These are phyloP conservation scores for Clarireedia homoeocarpa DNA, from an alignment of 2,329 filamentous ascomycete genomes.

Conservation along the genomic window DNA sequence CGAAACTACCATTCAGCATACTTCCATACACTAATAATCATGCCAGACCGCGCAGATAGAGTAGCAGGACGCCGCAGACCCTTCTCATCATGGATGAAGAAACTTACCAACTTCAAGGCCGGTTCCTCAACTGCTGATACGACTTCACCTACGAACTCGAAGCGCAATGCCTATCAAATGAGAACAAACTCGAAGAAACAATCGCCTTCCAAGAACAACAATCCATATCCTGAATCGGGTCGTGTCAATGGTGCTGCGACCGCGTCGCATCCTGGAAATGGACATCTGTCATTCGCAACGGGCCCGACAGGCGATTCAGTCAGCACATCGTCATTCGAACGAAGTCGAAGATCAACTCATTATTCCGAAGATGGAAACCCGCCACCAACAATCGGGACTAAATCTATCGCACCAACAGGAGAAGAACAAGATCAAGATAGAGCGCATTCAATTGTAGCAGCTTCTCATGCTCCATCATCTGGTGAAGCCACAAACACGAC, in stretches of 20 bases:
- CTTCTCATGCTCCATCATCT: slow-evolving; percentile 62
- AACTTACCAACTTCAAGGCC: slow-evolving; percentile 76
- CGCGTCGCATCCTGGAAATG: slow-evolving; percentile 27
- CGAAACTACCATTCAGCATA: background rate
- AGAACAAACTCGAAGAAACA: slow-evolving; percentile 49
- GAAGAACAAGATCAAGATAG: slow-evolving; percentile 61
- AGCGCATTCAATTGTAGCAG: slow-evolving; percentile 63
- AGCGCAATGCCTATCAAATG: slow-evolving; percentile 35
- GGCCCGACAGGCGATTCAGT: slow-evolving; percentile 41
- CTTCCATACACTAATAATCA: slow-evolving; percentile 18
- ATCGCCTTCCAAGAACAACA: slow-evolving; percentile 49
- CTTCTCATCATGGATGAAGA: slow-evolving; percentile 91
- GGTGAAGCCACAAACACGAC: slow-evolving; percentile 68
- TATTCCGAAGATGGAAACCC: slow-evolving; percentile 54
- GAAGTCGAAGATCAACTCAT: slow-evolving; percentile 51
- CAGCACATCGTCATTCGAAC: slow-evolving; percentile 46
- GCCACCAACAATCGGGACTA: slow-evolving; percentile 53
- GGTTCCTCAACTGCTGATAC: slow-evolving; percentile 52
- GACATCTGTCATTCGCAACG: slow-evolving; percentile 49
- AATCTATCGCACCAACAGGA: slow-evolving; percentile 51
- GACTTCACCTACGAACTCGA: slow-evolving; percentile 33
- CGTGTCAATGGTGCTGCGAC: slow-evolving; percentile 35
- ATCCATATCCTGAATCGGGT: slow-evolving; percentile 86
- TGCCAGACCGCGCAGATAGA: slow-evolving; percentile 55
- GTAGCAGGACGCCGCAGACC: slow-evolving; percentile 62